Percentiles rank a stretch among this genome's conserved stretches.
These are phyloP conservation scores for Nemania diffusa DNA, from an alignment of 2,329 filamentous ascomycete species.

Conservation along the genomic window DNA sequence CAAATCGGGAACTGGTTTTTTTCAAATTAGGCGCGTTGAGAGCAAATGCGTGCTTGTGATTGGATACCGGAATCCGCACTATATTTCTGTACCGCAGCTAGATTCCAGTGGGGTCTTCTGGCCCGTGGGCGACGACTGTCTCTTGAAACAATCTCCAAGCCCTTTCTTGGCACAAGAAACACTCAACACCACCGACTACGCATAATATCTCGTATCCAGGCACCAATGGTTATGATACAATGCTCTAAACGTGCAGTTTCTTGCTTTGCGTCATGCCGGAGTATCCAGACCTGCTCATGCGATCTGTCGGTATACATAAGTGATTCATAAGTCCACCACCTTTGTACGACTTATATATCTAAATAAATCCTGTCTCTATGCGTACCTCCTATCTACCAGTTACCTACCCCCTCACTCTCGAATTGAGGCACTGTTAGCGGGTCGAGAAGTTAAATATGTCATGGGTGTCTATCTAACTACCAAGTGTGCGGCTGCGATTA, in stretches of 20 bases:
- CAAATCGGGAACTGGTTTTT: constrained; percentile 19
- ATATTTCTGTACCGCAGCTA: too few relatives aligned
- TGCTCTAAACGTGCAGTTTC: neutral
- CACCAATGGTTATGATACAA: neutral
- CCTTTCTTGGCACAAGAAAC: neutral
- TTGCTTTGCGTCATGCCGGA: neutral
- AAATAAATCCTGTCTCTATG: too few relatives aligned
- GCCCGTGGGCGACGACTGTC: neutral
- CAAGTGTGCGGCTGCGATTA: neutral
- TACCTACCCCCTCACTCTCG: neutral
- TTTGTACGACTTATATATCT: neutral
- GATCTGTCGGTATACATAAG: neutral
- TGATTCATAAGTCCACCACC: neutral
- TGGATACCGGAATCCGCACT: constrained; percentile 37
- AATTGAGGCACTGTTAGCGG: neutral
- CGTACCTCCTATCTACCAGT: too few relatives aligned
- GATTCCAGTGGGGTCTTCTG: neutral
- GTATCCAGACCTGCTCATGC: neutral
- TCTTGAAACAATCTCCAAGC: constrained; percentile 12
- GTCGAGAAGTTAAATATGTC: neutral
- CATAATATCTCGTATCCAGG: too few relatives aligned
- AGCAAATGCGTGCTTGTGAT: constrained; percentile 37
- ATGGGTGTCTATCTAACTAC: neutral
- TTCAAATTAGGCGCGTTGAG: constrained; percentile 47
- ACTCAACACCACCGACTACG: neutral